A percentile compares a stretch with the other conserved stretches of the same genome.
phyloP scores from a whole-genome alignment of 306 rosid genomes.

The Calophaca sinica region DNA sequence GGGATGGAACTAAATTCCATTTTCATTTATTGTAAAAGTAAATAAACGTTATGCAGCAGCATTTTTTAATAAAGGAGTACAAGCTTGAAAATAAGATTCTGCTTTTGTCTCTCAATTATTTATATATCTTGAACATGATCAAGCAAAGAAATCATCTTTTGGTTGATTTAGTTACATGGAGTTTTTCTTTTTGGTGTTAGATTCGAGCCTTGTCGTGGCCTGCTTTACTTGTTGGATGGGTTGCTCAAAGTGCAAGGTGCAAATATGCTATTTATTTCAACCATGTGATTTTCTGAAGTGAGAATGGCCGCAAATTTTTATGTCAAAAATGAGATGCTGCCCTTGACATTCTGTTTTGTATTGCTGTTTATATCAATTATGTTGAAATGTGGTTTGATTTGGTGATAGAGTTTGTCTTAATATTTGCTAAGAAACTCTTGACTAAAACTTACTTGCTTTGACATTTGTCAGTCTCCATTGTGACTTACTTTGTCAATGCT shows the following conservation, averaged over 20 bases:
- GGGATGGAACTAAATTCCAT: constrained; percentile 18
- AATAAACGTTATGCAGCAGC: not conserved
- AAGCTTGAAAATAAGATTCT: constrained; percentile 29
- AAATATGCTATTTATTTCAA: constrained; percentile 23
- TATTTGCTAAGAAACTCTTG: not conserved
- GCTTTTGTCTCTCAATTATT: not conserved
- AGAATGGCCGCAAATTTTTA: not conserved
- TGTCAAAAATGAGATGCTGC: constrained; percentile 17
- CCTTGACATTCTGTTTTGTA: constrained; percentile 21
- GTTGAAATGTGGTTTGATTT: constrained; percentile 10
- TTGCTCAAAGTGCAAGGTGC: constrained; percentile 72
- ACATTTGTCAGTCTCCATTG: not conserved
- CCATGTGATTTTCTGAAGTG: constrained; percentile 8
- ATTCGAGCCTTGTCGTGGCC: constrained; percentile 71
- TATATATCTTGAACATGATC: constrained; percentile 27
- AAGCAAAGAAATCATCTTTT: constrained; percentile 34
- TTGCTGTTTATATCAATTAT: not conserved
- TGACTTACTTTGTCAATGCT: not conserved
- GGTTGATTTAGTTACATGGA: constrained; percentile 28
- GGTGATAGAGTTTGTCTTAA: constrained; percentile 1
- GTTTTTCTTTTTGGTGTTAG: constrained; percentile 47
- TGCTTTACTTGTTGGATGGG: constrained; percentile 66
- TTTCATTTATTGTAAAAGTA: constrained; percentile 17
- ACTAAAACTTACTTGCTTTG: not conserved
- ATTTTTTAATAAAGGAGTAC: not conserved